phyloP scores from a whole-genome alignment of 306 rosid species.

The Adenanthera pavonina region DNA sequence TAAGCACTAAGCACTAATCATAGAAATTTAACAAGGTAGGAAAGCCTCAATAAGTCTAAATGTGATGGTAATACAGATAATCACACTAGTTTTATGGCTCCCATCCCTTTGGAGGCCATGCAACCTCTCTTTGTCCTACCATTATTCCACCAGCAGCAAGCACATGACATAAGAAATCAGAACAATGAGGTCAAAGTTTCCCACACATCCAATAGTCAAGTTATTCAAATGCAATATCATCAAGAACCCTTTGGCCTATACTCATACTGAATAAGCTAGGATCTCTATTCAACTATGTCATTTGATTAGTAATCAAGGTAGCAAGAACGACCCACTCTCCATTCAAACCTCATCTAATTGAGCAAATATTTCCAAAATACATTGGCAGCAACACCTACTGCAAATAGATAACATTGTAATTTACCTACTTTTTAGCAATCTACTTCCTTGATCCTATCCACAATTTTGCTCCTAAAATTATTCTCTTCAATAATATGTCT shows the following conservation, averaged over 20 bases:
- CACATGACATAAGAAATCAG: not conserved
- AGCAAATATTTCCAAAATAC: too few species aligned
- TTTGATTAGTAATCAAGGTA: not conserved
- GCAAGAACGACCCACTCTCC: too few species aligned
- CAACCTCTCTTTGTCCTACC: not conserved
- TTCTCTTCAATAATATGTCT: too few species aligned
- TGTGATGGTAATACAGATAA: not conserved
- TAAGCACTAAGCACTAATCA: not conserved
- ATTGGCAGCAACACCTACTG: too few species aligned
- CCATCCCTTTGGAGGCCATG: constrained; percentile 7
- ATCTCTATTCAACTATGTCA: not conserved
- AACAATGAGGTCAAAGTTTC: not conserved
- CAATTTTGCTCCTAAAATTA: too few species aligned
- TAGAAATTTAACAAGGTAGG: constrained; percentile 7
- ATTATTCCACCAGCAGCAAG: constrained; percentile 7
- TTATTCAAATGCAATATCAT: not conserved
- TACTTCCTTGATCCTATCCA: too few species aligned
- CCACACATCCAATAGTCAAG: not conserved
- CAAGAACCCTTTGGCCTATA: not conserved
- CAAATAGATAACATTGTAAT: too few species aligned
- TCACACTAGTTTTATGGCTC: not conserved
- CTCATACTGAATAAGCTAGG: not conserved
- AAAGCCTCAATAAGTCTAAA: not conserved
- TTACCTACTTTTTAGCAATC: too few species aligned
- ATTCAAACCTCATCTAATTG: too few species aligned